Base-by-base conservation (phyloP, 495 filamentous ascomycete species). In the Lophium mytilinum region DNA sequence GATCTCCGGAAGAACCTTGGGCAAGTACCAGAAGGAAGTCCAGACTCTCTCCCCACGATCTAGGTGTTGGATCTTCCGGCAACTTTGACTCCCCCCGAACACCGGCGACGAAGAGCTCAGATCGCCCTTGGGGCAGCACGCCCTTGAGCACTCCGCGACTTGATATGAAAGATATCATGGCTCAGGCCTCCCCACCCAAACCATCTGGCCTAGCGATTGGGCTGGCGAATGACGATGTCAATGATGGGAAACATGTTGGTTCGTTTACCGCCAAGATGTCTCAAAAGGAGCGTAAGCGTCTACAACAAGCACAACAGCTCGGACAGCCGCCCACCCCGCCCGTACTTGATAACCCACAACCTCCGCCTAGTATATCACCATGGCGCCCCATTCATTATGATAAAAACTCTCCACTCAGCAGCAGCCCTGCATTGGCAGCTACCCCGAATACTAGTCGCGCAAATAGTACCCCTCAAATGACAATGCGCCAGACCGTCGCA, bases 271-370 rank as follows among this genome's bases (percentile, higher is more conserved):
- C 67, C 69, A 95, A 83, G 61, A 60, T 94, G 41, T 93, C 89
- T 1, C 93, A 97, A 61, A 92, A 90, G 66, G 92, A 96, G 66
- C 83, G 89, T 10, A 96, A 95, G 72, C 88, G 81, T 66, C 71
- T 80, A 57, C 83, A 87, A 55, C 75, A 84, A 37, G 50, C 58
- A 8, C 55, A 57, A 68, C 67, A 53, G 70, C 74, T 24, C 72
- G 82, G 42, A 72, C 80, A 63, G 75, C 73, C 47, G 66, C 70
- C 21, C 71, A 75, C 52, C 4, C 62, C 65, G 8, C 67, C 72
- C 10, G 15, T 14, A 14, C 41, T 52, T 11, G 58, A 56, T 14
- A 71, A 75, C 21, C 51, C 70, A 7, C 66, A 65, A 6, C 67
- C 6, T 74, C 73, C 75, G 61, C 55, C 55, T 75, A 73, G 76